Conservation (phyloP, 495 filamentous ascomycete species). For the Aspergillus bridgeri region DNA sequence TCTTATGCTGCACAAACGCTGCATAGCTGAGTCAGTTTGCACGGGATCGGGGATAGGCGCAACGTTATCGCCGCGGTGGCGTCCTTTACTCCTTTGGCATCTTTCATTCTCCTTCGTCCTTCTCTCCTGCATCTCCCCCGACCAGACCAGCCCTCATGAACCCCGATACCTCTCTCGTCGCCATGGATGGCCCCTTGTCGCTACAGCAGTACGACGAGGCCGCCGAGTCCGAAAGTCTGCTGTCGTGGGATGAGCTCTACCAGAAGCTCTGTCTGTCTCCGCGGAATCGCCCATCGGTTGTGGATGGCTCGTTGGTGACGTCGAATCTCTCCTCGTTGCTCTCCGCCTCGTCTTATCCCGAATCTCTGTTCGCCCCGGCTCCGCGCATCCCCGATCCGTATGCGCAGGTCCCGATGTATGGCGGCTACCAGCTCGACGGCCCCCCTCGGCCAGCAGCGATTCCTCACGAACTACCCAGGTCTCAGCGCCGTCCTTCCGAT, state of each 20-base stretch:
- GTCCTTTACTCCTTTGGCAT: background rate
- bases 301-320: background rate
- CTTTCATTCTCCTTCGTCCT: background rate
- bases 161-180: background rate
- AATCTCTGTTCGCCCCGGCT: constrained; percentile 4
- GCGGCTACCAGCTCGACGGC: background rate
- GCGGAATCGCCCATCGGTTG: background rate
- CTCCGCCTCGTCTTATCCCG: constrained; percentile 25
- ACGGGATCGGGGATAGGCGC: background rate
- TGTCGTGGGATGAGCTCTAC: constrained; percentile 4
- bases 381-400: background rate
- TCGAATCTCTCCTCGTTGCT: constrained; percentile 19
- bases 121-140: background rate
- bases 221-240: background rate
- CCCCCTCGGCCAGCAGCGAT: background rate
- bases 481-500: background rate
- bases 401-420: background rate
- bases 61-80: background rate
- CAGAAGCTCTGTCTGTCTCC: constrained; percentile 1
- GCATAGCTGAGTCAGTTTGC: background rate
- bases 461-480: background rate
- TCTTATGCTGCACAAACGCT: background rate
- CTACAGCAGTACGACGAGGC: constrained; percentile 1
- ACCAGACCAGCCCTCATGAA: background rate
- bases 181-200: constrained; percentile 1